phyloP scores from a whole-genome alignment of 2,329 filamentous ascomycete species.

The Microcera coccophila region DNA sequence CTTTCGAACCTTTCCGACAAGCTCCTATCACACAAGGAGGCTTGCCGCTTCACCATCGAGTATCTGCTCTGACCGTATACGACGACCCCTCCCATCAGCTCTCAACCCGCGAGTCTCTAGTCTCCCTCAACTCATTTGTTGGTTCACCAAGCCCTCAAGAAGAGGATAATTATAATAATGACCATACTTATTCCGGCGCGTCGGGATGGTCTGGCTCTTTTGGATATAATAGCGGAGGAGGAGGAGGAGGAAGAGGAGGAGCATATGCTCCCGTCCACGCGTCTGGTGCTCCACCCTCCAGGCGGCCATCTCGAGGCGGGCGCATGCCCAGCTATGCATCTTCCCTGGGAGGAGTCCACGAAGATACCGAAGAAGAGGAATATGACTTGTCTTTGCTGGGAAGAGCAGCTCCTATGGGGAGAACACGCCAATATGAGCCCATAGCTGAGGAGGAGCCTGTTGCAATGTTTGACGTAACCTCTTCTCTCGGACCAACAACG shows the following conservation, averaged over 20 bases:
- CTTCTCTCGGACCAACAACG: slow-evolving; percentile 43
- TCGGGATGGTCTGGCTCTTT: slow-evolving; percentile 28
- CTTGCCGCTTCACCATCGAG: slow-evolving; percentile 27
- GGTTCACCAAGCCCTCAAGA: slow-evolving; percentile 16
- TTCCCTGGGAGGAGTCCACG: slow-evolving; percentile 21
- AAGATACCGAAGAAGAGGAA: slow-evolving; percentile 37
- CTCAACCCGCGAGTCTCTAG: slow-evolving; percentile 35
- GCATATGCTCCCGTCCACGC: slow-evolving; percentile 29
- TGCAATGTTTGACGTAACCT: slow-evolving; percentile 44
- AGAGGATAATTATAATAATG: slow-evolving; percentile 13
- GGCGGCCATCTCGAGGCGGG: slow-evolving; percentile 21
- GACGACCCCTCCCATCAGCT: slow-evolving; percentile 29
- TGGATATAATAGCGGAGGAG: slow-evolving; percentile 24
- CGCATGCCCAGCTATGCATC: slow-evolving; percentile 26
- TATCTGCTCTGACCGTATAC: slow-evolving; percentile 35
- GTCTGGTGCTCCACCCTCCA: slow-evolving; percentile 14
- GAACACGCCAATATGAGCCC: slow-evolving; percentile 30
- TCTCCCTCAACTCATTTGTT: slow-evolving; percentile 36
- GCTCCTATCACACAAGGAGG: not conserved
- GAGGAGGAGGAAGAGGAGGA: slow-evolving; percentile 22
- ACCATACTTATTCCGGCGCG: slow-evolving; percentile 18
- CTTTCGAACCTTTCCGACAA: slow-evolving; percentile 16
- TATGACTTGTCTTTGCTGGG: slow-evolving; percentile 43
- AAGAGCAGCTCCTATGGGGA: slow-evolving; percentile 40
- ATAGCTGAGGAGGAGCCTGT: slow-evolving; percentile 29